Conservation (phyloP, 345 rosid species). For the Eucalyptus pumila region DNA sequence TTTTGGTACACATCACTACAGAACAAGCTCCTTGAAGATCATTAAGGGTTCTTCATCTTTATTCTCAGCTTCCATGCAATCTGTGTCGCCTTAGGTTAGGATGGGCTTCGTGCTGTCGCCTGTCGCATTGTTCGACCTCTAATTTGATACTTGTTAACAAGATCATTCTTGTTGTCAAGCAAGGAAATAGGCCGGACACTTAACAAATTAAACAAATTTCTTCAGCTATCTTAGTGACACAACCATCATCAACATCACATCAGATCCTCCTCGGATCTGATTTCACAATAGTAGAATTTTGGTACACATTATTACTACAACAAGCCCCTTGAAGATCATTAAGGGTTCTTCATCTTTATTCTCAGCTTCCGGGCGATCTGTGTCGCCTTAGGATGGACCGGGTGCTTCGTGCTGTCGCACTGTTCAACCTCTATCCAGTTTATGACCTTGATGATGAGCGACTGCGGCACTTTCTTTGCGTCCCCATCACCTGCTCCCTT, state of each 20-base stretch:
- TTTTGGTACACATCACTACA: neutral
- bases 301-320: neutral
- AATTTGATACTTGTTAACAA: neutral
- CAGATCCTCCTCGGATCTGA: neutral
- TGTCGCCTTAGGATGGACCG: conserved; percentile 63
- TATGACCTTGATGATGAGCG: conserved; percentile 54
- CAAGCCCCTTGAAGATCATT: neutral
- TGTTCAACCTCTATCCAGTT: conserved; percentile 88
- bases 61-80: conserved; percentile 68
- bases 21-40: neutral
- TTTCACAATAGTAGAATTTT: neutral
- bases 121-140: neutral
- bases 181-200: neutral
- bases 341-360: conserved; percentile 67
- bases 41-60: conserved; percentile 53
- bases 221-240: neutral
- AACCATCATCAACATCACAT: neutral
- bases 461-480: conserved; percentile 41
- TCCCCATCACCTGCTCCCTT: conserved; percentile 29
- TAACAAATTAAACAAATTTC: neutral
- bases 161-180: neutral
- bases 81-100: conserved; percentile 66
- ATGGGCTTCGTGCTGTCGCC: conserved; percentile 43
- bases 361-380: conserved; percentile 67
- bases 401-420: conserved; percentile 35